Base-by-base conservation (phyloP, 371 early-diverging fungal species). In the Furculomyces boomerangus region DNA sequence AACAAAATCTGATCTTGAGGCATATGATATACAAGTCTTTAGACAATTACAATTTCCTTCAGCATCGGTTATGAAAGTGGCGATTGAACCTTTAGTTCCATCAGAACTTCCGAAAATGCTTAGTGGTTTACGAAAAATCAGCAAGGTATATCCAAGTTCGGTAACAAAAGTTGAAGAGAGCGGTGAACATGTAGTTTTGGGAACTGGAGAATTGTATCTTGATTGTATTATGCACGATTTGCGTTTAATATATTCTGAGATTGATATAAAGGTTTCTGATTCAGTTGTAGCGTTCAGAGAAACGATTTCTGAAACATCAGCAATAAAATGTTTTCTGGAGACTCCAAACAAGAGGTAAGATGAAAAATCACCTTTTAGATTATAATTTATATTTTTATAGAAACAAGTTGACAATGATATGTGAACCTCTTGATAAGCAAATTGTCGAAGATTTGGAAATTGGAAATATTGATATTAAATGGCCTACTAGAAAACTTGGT, bases 31-130 rank as follows among this genome's bases (percentile, higher is more conserved):
- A n/a, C 78, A 79, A 40, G 87, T 90, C 32, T 86, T 94, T 71
- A 73, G 79, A 30, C 90, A 93, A 8, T 66, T 93, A 30, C 79
- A 81, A 24, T 85, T 87, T 69, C 75, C 85, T 31, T 80, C 91
- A 2, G 76, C 77, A 30, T 76, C 94, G 2, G 88, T 90, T 2
- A 65, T 95, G 52, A 93, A 93, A 68, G 83, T 97, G 2, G 94
- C 95, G 1, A 83, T 97, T 37, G 98, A 95, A 63, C 95, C 96
- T 1, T 83, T 93, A 30, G 89, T 91, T 57, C 95, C 98, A 0
- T 85, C 91, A 2, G 95, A 98, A 72, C 71, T 96, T 46, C 96
- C 96, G 20, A 92, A 91, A 67, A 91, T 98, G 95, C 70, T 98
- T 59, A 92, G 92, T 58, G 95, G 94, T 13, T 67, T 98, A 68